These are phyloP conservation scores for Fonsecaea nubica DNA, from an alignment of 2,329 filamentous ascomycete species.

Conservation along the genomic window DNA sequence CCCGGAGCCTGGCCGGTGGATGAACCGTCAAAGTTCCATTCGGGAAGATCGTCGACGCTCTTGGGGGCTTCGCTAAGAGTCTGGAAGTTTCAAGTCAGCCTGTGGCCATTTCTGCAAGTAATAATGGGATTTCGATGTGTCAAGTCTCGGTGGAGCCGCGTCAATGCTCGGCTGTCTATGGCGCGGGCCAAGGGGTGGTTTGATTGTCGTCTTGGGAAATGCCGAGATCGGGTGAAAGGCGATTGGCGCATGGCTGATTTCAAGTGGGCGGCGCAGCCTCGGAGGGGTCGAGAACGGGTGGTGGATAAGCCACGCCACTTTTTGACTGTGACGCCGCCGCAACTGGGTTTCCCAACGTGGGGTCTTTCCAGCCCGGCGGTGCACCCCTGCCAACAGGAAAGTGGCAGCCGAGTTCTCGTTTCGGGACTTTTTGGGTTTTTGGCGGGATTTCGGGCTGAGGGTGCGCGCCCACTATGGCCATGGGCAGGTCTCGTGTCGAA, in stretches of 20 bases:
- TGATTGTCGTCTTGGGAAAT: slow-evolving; percentile 19
- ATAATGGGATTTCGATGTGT: slow-evolving; percentile 32
- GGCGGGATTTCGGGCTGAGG: not conserved
- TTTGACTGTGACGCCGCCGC: slow-evolving; percentile 20
- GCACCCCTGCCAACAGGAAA: not conserved
- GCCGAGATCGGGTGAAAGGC: slow-evolving; percentile 29
- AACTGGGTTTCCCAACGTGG: slow-evolving; percentile 26
- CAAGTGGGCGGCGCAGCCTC: slow-evolving; percentile 24
- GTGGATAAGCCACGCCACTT: slow-evolving; percentile 26
- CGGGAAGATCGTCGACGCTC: slow-evolving; percentile 70
- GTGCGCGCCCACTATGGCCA: slow-evolving; percentile 1
- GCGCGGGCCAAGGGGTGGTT: slow-evolving; percentile 17
- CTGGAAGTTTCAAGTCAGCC: slow-evolving; percentile 50
- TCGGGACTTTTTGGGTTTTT: not conserved
- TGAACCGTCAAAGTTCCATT: slow-evolving; percentile 87
- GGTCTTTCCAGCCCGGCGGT: slow-evolving; percentile 12
- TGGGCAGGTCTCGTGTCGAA: slow-evolving; percentile 16
- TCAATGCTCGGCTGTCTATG: slow-evolving; percentile 11
- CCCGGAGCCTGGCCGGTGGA: slow-evolving; percentile 91
- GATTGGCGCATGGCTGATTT: slow-evolving; percentile 24
- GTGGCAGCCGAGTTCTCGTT: not conserved
- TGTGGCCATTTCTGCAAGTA: slow-evolving; percentile 26
- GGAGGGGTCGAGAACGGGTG: not conserved
- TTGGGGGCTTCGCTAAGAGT: slow-evolving; percentile 67
- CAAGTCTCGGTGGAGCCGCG: slow-evolving; percentile 29